Conservation (phyloP, 768 basidiomycete genomes). For the Hypholoma fasciculare region DNA sequence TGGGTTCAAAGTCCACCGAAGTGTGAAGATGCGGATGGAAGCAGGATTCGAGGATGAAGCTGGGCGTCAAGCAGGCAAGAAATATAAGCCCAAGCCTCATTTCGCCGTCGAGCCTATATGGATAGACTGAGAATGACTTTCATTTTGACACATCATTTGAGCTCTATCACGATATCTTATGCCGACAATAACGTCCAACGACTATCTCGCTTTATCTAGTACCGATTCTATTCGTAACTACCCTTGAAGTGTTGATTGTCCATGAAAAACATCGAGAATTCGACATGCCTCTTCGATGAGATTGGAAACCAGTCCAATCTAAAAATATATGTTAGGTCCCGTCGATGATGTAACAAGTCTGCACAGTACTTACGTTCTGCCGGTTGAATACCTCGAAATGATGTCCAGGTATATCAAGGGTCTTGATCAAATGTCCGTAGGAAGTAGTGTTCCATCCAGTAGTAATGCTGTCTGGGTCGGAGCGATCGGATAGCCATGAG, state of each 20-base stretch:
- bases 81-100: conserved; percentile 27
- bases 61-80: conserved; percentile 26
- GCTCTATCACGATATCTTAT: too few species aligned
- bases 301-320: conserved; percentile 15
- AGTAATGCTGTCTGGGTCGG: conserved; percentile 28
- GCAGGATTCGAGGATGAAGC: conserved; percentile 39
- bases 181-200: too few species aligned
- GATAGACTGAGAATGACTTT: conserved; percentile 28
- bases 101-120: conserved; percentile 32
- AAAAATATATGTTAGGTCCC: not conserved
- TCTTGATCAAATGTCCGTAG: conserved; percentile 30
- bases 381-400: conserved; percentile 62
- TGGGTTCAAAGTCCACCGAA: conserved; percentile 50
- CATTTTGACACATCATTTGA: not conserved
- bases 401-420: conserved; percentile 62
- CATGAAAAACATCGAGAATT: conserved; percentile 6
- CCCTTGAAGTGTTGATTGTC: not conserved
- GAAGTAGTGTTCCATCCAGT: conserved; percentile 50
- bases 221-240: not conserved
- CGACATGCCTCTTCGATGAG: conserved; percentile 21
- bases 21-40: conserved; percentile 54
- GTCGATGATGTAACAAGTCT: not conserved
- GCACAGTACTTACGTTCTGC: conserved; percentile 39
- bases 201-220: not conserved
- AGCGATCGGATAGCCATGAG: conserved; percentile 52